phyloP scores from a whole-genome alignment of 2,329 filamentous ascomycete species.

The Elsinoe necatrix region DNA sequence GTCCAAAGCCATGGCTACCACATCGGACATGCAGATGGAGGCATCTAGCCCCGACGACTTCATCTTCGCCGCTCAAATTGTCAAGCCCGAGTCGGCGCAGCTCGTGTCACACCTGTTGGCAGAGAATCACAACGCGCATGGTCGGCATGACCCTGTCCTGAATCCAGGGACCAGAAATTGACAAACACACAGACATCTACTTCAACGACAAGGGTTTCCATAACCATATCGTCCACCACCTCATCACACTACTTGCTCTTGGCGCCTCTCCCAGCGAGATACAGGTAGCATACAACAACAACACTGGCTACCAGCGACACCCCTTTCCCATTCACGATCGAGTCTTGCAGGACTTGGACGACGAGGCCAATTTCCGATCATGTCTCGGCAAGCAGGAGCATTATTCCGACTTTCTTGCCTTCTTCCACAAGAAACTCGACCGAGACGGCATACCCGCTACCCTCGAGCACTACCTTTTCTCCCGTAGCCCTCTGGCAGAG shows the following conservation, averaged over 20 bases:
- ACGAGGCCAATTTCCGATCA: conserved; percentile 47
- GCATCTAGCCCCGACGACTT: conserved; percentile 28
- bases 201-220: conserved; percentile 71
- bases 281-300: conserved; percentile 55
- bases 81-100: not conserved
- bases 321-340: conserved; percentile 36
- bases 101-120: conserved; percentile 27
- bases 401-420: conserved; percentile 68
- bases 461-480: conserved; percentile 61
- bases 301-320: conserved; percentile 58
- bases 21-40: conserved; percentile 38
- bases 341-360: conserved; percentile 48
- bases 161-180: not conserved
- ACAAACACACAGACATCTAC: conserved; percentile 51
- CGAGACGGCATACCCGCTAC: conserved; percentile 52
- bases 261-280: conserved; percentile 55
- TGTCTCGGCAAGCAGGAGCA: conserved; percentile 56
- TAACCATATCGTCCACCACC: conserved; percentile 70
- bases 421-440: conserved; percentile 68
- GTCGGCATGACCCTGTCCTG: not conserved
- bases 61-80: not conserved
- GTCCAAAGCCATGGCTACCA: conserved; percentile 39
- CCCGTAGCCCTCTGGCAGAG: conserved; percentile 54
- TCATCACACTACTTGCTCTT: conserved; percentile 69
- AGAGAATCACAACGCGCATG: conserved; percentile 32